Evolutionary conservation across 1,139 yeast species (phyloP).

Genomic region (Taphrina confusa): DNA sequence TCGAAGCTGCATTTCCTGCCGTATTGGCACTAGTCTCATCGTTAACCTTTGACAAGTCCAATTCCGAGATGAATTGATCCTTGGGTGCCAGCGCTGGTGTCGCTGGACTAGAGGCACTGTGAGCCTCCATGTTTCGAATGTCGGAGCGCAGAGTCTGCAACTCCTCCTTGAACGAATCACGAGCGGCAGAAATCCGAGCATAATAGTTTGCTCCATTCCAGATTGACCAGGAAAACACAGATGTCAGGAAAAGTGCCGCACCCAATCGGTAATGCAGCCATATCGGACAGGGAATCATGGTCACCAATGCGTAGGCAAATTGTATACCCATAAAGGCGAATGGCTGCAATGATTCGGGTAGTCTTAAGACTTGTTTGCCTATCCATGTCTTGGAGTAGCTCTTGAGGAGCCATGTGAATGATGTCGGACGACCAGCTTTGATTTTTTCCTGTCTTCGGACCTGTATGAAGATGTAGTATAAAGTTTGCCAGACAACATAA

Average conservation of each 20-base stretch:
- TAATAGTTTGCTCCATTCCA: constrained; percentile 95
- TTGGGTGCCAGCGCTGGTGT: constrained; percentile 25
- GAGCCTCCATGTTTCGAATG: constrained; percentile 48
- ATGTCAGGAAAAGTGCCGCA: constrained; percentile 67
- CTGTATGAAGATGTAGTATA: constrained; percentile 90
- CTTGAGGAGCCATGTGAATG: constrained; percentile 70
- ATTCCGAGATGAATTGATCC: constrained; percentile 28
- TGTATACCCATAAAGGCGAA: constrained; percentile 83
- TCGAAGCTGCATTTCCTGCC: background rate
- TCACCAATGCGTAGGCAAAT: constrained; percentile 79
- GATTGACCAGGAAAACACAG: constrained; percentile 74
- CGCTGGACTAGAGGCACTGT: constrained; percentile 14
- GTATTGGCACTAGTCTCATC: constrained; percentile 13
- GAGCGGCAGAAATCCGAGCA: constrained; percentile 83
- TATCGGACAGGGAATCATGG: constrained; percentile 86
- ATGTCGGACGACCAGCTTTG: constrained; percentile 80
- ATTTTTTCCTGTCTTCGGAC: constrained; percentile 76
- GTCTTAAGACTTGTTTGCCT: constrained; percentile 76
- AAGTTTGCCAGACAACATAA: constrained; percentile 87
- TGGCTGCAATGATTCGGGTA: constrained; percentile 83
- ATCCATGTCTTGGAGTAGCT: constrained; percentile 64
- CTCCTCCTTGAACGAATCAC: constrained; percentile 68
- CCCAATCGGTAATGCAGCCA: constrained; percentile 73
- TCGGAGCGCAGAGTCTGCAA: constrained; percentile 69
- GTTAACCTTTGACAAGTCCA: constrained; percentile 14